Conservation (phyloP, 768 basidiomycete species). For the Suillus ampliporus region DNA sequence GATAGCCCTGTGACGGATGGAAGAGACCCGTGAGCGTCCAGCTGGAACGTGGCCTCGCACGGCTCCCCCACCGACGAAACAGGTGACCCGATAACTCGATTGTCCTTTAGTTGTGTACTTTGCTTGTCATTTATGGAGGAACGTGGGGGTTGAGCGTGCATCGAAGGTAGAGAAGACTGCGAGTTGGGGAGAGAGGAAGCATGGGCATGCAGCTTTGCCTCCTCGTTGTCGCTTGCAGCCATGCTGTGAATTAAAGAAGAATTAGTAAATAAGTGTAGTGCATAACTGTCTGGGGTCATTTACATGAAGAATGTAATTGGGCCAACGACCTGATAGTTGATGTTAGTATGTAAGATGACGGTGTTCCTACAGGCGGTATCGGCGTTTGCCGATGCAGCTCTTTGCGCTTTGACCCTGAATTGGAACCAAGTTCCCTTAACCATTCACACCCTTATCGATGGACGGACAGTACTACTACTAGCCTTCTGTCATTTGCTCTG, state of each 20-base stretch:
- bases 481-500: not conserved
- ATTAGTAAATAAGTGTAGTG: conserved; percentile 22
- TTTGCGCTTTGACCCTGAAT: not conserved
- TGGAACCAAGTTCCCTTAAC: not conserved
- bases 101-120: conserved; percentile 54
- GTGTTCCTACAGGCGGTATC: not conserved
- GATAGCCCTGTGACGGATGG: conserved; percentile 43
- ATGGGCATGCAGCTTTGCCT: conserved; percentile 23
- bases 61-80: conserved; percentile 21
- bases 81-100: conserved; percentile 30
- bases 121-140: conserved; percentile 37
- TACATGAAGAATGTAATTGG: conserved; percentile 3
- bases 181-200: conserved; percentile 14
- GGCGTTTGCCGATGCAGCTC: not conserved
- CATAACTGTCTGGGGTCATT: not conserved
- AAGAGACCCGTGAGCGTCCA: conserved; percentile 27
- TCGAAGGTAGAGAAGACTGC: conserved; percentile 16
- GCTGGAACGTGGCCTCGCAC: conserved; percentile 29
- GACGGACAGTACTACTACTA: too few relatives aligned
- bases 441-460: not conserved
- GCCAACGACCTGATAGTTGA: conserved; percentile 7
- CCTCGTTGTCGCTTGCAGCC: conserved; percentile 36
- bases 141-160: conserved; percentile 14
- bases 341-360: not conserved
- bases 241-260: conserved; percentile 28